Percentiles rank a stretch among this genome's conserved stretches.
phyloP scores from a whole-genome alignment of 148 eudicot species.

The Agrostemma githago region DNA sequence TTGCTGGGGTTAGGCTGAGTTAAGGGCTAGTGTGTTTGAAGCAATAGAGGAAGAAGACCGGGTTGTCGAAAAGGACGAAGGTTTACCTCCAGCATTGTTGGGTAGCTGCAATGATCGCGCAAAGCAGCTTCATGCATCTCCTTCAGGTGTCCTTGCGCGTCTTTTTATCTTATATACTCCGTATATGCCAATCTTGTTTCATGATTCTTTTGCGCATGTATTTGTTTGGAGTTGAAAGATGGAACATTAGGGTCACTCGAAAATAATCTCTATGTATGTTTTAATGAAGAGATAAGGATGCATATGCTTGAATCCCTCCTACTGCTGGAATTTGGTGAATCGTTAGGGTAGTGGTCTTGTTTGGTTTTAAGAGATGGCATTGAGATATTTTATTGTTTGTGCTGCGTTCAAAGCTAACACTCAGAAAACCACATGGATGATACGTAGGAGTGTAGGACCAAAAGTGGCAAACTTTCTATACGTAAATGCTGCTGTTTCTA shows the following conservation, averaged over 20 bases:
- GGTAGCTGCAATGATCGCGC: constrained; percentile 97
- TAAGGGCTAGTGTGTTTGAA: constrained; percentile 94
- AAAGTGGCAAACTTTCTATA: background rate
- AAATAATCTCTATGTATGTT: too few relatives aligned
- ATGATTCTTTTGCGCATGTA: background rate
- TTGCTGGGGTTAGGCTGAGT: constrained; percentile 61
- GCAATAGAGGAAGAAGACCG: constrained; percentile 96
- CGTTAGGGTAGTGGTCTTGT: too few relatives aligned
- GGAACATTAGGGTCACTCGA: too few relatives aligned
- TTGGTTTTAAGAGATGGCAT: too few relatives aligned
- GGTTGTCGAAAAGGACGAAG: constrained; percentile 72
- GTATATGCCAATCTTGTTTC: background rate
- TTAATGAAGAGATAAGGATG: too few relatives aligned
- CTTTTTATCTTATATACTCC: background rate
- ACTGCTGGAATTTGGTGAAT: background rate
- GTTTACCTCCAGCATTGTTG: constrained; percentile 83
- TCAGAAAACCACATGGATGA: background rate
- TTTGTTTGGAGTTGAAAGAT: background rate
- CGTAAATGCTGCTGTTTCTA: background rate
- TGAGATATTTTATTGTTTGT: background rate
- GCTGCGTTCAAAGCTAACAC: background rate
- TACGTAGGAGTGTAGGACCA: background rate
- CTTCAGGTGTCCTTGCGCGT: constrained; percentile 55
- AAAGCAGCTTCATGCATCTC: constrained; percentile 88
- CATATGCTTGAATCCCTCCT: background rate